phyloP scores from a whole-genome alignment of 805 yeast genomes.

The Candida krabiensis region DNA sequence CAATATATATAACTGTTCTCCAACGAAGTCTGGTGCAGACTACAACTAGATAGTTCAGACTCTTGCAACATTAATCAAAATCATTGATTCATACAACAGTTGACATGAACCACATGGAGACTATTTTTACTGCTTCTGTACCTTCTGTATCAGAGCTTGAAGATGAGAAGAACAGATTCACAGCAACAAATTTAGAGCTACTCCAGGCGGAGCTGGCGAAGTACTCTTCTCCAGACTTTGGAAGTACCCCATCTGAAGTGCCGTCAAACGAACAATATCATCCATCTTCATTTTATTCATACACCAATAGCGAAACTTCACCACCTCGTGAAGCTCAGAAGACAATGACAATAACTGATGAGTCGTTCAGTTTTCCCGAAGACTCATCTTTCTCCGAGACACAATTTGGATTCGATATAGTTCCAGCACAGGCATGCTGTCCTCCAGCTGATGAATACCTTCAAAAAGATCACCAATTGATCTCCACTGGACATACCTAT shows the following conservation, averaged over 20 bases:
- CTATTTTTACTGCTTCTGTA: background rate
- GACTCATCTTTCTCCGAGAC: background rate
- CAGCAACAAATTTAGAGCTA: constrained; percentile 3
- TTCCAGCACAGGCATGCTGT: constrained; percentile 25
- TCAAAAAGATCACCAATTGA: background rate
- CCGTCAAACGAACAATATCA: background rate
- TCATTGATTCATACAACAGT: background rate
- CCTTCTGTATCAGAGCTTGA: background rate
- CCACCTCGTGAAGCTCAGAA: background rate
- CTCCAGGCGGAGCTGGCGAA: constrained; percentile 1
- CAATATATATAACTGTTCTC: too few species aligned
- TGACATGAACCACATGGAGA: background rate
- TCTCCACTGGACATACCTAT: background rate
- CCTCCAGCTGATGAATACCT: constrained; percentile 13
- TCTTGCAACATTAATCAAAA: background rate
- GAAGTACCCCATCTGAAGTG: background rate
- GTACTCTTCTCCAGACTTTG: background rate
- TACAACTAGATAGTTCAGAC: background rate
- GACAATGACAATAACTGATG: background rate
- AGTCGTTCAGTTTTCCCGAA: background rate
- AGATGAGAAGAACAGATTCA: constrained; percentile 1
- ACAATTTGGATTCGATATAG: constrained; percentile 17
- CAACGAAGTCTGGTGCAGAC: background rate
- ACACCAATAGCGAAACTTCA: background rate
- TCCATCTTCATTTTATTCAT: background rate